These are phyloP conservation scores for Calophaca sinica DNA, from an alignment of 306 rosid species.

Conservation along the genomic window DNA sequence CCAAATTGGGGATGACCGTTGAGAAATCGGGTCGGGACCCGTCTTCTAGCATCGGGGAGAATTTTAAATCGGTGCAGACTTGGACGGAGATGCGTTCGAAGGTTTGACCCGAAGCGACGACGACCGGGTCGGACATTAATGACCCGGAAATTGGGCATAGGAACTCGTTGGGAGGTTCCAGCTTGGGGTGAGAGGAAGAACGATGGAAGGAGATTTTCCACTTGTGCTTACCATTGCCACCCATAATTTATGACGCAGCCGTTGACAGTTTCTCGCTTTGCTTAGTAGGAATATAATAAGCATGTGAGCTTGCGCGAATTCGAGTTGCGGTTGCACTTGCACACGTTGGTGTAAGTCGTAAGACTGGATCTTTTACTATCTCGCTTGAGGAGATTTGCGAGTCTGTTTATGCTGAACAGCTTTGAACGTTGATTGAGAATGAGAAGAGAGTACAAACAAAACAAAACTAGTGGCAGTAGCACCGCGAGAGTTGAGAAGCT, in stretches of 20 bases:
- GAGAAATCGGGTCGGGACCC: slow-evolving; percentile 86
- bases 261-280: not conserved
- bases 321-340: not conserved
- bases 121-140: slow-evolving; percentile 92
- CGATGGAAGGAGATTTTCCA: slow-evolving; percentile 77
- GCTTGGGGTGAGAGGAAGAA: slow-evolving; percentile 54
- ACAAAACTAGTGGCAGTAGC: not conserved
- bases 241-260: slow-evolving; percentile 45
- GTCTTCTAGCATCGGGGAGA: slow-evolving; percentile 61
- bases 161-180: slow-evolving; percentile 66
- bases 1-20: slow-evolving; percentile 63
- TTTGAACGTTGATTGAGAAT: not conserved
- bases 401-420: not conserved
- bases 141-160: slow-evolving; percentile 71
- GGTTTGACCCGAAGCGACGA: slow-evolving; percentile 88
- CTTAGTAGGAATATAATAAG: not conserved
- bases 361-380: not conserved
- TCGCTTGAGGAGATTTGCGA: not conserved
- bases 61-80: slow-evolving; percentile 62
- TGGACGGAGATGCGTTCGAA: slow-evolving; percentile 78
- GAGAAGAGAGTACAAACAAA: too few relatives aligned
- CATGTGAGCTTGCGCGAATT: not conserved
- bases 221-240: slow-evolving; percentile 77
- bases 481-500: not conserved
- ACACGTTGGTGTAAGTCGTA: not conserved